These are phyloP conservation scores for Claviceps monticola DNA, from an alignment of 2,329 filamentous ascomycete species.

Conservation along the genomic window DNA sequence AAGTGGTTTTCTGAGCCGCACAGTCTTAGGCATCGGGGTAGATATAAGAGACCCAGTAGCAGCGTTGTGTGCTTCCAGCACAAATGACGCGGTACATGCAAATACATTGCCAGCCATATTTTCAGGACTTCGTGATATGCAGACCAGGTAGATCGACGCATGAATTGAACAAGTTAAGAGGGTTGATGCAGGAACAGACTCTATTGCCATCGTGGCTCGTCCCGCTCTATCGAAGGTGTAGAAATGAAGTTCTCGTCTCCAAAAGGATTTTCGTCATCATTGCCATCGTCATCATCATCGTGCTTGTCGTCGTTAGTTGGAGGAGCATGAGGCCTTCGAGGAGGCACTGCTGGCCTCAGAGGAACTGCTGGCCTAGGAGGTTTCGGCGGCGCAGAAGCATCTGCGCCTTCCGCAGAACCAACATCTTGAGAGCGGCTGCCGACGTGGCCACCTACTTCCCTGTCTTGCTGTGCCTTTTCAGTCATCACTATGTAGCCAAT, in stretches of 20 bases:
- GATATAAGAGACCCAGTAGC: too few species aligned
- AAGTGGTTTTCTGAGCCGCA: too few species aligned
- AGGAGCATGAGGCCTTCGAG: not conserved
- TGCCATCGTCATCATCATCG: slow-evolving; percentile 45
- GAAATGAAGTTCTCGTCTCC: slow-evolving; percentile 63
- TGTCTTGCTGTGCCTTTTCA: slow-evolving; percentile 35
- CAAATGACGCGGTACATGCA: too few species aligned
- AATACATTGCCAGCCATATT: too few species aligned
- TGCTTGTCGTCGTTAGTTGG: slow-evolving; percentile 6
- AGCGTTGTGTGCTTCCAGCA: too few species aligned
- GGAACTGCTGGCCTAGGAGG: slow-evolving; percentile 26
- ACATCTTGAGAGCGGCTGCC: slow-evolving; percentile 27
- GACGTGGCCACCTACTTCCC: slow-evolving; percentile 4
- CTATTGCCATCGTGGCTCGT: slow-evolving; percentile 18
- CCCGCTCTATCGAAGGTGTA: slow-evolving; percentile 17
- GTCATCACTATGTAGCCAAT: slow-evolving; percentile 29
- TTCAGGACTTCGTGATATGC: too few species aligned
- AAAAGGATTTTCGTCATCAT: slow-evolving; percentile 82
- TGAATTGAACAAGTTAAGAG: too few species aligned
- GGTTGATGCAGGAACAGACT: too few species aligned
- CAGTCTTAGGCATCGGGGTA: too few species aligned
- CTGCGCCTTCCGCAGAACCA: slow-evolving; percentile 16
- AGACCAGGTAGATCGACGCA: not conserved
- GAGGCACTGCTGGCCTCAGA: slow-evolving; percentile 15
- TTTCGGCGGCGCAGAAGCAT: slow-evolving; percentile 18